These are phyloP conservation scores for Ceratocystis cacaofunesta DNA, from an alignment of 2,329 filamentous ascomycete genomes.

Conservation along the genomic window DNA sequence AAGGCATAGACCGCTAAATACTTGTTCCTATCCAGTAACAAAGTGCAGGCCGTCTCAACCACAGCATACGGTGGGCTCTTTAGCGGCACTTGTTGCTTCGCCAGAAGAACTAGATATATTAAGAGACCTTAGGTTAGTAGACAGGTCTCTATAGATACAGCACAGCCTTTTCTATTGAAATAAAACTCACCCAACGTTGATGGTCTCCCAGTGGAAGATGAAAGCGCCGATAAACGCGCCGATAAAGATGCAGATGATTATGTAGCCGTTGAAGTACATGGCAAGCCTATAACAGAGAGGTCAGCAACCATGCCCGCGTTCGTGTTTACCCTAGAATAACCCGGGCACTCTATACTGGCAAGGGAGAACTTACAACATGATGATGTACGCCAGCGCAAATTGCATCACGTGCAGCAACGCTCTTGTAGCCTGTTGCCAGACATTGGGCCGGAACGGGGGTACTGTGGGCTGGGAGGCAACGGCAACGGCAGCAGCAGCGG, in stretches of 20 bases:
- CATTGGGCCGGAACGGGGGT: slow-evolving; percentile 38
- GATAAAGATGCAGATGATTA: slow-evolving; percentile 69
- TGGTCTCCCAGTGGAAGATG: slow-evolving; percentile 54
- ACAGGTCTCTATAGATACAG: background rate
- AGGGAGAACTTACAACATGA: slow-evolving; percentile 46
- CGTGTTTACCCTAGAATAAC: too few relatives aligned
- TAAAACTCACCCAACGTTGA: slow-evolving; percentile 25
- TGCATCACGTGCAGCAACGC: slow-evolving; percentile 54
- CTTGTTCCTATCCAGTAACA: background rate
- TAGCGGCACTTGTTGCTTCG: slow-evolving; percentile 24
- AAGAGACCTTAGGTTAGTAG: background rate
- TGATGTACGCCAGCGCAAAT: slow-evolving; percentile 61
- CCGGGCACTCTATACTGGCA: background rate
- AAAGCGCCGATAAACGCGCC: slow-evolving; percentile 60
- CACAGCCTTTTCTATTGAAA: too few relatives aligned
- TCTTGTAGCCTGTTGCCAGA: slow-evolving; percentile 51
- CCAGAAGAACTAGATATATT: slow-evolving; percentile 5
- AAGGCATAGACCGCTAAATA: background rate
- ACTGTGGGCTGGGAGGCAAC: slow-evolving; percentile 16
- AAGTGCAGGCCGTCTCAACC: slow-evolving; percentile 21
- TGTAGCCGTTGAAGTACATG: slow-evolving; percentile 54
- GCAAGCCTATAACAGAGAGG: slow-evolving; percentile 26
- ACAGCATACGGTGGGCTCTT: slow-evolving; percentile 30
- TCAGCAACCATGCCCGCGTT: background rate
- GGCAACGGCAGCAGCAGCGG: background rate